These are phyloP conservation scores for Fusarium continuum DNA, from an alignment of 2,329 filamentous ascomycete species.

Conservation along the genomic window DNA sequence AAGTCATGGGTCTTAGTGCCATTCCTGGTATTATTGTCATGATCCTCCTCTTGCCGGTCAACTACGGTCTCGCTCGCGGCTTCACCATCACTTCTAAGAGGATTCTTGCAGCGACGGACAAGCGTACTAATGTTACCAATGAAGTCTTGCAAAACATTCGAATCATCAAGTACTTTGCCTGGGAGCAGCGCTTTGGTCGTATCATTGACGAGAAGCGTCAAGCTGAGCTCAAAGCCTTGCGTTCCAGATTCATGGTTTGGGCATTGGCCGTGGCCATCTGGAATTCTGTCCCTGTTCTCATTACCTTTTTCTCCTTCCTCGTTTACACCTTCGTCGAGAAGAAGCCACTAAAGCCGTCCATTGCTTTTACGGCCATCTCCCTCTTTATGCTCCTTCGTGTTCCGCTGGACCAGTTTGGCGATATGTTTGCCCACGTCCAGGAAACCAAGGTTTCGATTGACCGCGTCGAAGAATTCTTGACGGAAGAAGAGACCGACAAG, in stretches of 20 bases:
- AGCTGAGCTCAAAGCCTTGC: conserved; percentile 79
- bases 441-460: conserved; percentile 97
- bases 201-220: conserved; percentile 89
- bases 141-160: conserved; percentile 97
- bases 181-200: conserved; percentile 90
- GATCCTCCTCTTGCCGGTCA: conserved; percentile 86
- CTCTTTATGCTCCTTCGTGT: conserved; percentile 94
- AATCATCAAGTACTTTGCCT: conserved; percentile 99
- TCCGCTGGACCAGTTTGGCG: conserved; percentile 92
- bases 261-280: conserved; percentile 90
- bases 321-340: conserved; percentile 90
- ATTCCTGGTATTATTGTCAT: conserved; percentile 94
- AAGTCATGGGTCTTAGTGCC: conserved; percentile 89
- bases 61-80: conserved; percentile 85
- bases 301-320: conserved; percentile 96
- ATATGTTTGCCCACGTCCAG: conserved; percentile 98
- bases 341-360: conserved; percentile 87
- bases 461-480: conserved; percentile 92
- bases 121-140: conserved; percentile 94
- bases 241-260: conserved; percentile 89
- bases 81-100: conserved; percentile 89
- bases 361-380: conserved; percentile 95
- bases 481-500: conserved; percentile 95
- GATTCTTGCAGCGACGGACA: conserved; percentile 93
- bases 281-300: conserved; percentile 94